phyloP scores from a whole-genome alignment of 495 filamentous ascomycete species.

The Bacidia rubella region DNA sequence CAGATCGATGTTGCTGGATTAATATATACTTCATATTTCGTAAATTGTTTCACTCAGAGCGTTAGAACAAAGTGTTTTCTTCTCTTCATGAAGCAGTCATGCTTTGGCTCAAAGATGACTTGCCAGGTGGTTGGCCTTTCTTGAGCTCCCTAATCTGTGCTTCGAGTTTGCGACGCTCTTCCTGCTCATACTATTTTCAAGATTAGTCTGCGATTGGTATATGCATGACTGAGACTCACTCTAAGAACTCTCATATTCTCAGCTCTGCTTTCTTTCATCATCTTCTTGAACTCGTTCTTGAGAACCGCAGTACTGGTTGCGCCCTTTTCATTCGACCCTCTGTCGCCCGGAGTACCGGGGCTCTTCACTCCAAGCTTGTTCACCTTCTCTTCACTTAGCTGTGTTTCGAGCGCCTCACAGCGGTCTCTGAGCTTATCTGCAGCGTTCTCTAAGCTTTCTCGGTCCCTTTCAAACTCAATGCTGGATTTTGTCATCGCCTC shows the following conservation, averaged over 20 bases:
- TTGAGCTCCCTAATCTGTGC: constrained; percentile 40
- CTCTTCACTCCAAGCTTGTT: constrained; percentile 52
- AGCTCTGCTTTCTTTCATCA: constrained; percentile 70
- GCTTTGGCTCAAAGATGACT: constrained; percentile 37
- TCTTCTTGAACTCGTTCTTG: constrained; percentile 77
- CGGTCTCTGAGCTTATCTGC: constrained; percentile 59
- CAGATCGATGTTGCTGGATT: background rate
- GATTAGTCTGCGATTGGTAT: background rate
- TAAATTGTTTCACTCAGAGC: background rate
- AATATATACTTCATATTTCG: background rate
- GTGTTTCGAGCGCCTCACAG: constrained; percentile 51
- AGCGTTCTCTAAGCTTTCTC: constrained; percentile 58
- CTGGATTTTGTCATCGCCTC: constrained; percentile 76
- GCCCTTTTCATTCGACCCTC: constrained; percentile 28
- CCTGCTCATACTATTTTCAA: constrained; percentile 49
- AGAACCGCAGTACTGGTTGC: constrained; percentile 59
- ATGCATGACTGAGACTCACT: constrained; percentile 32
- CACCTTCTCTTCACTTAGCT: constrained; percentile 59
- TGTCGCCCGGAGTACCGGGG: constrained; percentile 31
- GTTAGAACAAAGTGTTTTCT: background rate
- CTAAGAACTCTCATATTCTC: constrained; percentile 56
- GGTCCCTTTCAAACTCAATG: constrained; percentile 78
- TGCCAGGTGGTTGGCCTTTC: constrained; percentile 40
- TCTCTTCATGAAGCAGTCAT: constrained; percentile 32
- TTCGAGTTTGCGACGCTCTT: constrained; percentile 55